A percentile compares a stretch with the other conserved stretches of the same genome.
Evolutionary conservation across 345 rosid genomes (phyloP).

Genomic region (Salix koriyanagi): DNA sequence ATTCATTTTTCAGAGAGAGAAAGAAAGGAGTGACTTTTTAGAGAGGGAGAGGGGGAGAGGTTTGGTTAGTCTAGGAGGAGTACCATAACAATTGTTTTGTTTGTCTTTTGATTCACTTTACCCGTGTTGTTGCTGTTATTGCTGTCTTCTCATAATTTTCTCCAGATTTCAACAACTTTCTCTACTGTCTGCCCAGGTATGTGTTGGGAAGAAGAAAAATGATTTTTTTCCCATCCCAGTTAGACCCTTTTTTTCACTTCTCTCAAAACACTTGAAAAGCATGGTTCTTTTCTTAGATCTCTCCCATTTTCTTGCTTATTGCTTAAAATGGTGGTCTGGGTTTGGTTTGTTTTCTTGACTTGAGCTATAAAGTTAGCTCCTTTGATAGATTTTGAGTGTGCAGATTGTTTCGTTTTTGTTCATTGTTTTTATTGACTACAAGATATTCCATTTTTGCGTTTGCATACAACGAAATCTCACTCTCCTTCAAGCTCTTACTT

Average conservation of each 20-base stretch:
- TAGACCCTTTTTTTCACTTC: not conserved
- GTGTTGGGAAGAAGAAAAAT: not conserved
- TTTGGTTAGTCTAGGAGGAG: not conserved
- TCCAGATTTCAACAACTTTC: slow-evolving; percentile 21
- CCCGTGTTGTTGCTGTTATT: slow-evolving; percentile 2
- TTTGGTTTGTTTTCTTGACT: slow-evolving; percentile 24
- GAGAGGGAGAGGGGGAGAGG: slow-evolving; percentile 18
- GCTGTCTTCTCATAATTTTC: slow-evolving; percentile 25
- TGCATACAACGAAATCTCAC: not conserved
- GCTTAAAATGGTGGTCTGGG: slow-evolving; percentile 22
- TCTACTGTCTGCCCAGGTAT: slow-evolving; percentile 18
- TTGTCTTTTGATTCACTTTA: slow-evolving; percentile 15
- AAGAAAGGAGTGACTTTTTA: not conserved
- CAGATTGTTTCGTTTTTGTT: not conserved
- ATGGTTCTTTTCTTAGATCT: slow-evolving; percentile 31
- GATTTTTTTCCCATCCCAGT: not conserved
- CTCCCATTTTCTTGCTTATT: slow-evolving; percentile 25
- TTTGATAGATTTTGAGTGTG: slow-evolving; percentile 1
- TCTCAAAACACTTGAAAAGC: not conserved
- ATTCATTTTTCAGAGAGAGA: not conserved
- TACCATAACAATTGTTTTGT: not conserved
- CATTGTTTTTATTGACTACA: not conserved
- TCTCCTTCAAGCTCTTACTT: not conserved
- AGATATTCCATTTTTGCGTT: slow-evolving; percentile 7
- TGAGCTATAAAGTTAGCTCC: slow-evolving; percentile 8